Percentiles rank a stretch among this genome's conserved stretches.
Conservation (phyloP, 2,329 filamentous ascomycete genomes). For the Hymenoscyphus repandus region DNA sequence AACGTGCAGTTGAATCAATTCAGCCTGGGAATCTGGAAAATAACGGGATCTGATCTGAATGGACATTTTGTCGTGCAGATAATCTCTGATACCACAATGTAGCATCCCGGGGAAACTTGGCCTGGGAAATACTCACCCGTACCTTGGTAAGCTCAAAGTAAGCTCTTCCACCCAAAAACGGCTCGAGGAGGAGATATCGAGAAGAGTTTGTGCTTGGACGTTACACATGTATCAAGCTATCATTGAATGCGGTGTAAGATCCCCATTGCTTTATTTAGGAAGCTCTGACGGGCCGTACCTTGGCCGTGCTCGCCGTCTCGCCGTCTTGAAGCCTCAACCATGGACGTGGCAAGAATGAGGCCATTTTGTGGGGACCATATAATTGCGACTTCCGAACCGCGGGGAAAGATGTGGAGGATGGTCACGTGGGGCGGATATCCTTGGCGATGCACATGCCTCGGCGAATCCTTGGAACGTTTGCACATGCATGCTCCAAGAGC, state of each 20-base stretch:
- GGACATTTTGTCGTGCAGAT: too few species aligned
- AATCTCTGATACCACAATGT: too few species aligned
- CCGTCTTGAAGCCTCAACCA: too few species aligned
- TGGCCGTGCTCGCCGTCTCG: background rate
- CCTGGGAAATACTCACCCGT: too few species aligned
- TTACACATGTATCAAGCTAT: too few species aligned
- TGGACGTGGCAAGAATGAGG: background rate
- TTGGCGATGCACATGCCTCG: slow-evolving; percentile 11
- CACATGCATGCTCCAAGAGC: slow-evolving; percentile 8
- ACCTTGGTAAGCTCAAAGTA: background rate
- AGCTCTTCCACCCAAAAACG: too few species aligned
- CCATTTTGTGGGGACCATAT: background rate
- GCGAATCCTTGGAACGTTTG: slow-evolving; percentile 1
- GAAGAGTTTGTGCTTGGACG: too few species aligned
- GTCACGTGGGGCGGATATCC: background rate
- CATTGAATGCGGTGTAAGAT: too few species aligned
- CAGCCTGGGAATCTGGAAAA: slow-evolving; percentile 4
- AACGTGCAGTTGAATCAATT: slow-evolving; percentile 5
- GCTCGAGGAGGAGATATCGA: too few species aligned
- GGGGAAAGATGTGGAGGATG: background rate
- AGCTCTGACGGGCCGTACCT: background rate
- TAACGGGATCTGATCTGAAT: too few species aligned
- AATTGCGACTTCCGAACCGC: background rate
- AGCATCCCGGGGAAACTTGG: too few species aligned
- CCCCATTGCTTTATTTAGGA: slow-evolving; percentile 2